These are phyloP conservation scores for Periglandula ipomoeae DNA, from an alignment of 2,329 filamentous ascomycete species.

Conservation along the genomic window DNA sequence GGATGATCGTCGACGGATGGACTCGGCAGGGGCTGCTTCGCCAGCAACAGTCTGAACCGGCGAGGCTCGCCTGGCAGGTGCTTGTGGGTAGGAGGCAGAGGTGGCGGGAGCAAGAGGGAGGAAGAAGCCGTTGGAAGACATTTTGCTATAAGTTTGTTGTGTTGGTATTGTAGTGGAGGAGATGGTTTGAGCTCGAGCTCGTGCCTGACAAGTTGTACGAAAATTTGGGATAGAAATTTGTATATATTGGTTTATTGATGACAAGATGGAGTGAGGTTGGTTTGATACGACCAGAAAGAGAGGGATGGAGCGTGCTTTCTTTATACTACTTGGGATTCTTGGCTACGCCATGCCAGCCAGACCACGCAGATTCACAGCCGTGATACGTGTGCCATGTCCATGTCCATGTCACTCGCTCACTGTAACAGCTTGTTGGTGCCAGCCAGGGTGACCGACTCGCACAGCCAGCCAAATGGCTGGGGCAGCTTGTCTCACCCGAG, in stretches of 20 bases:
- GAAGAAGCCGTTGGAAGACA: slow-evolving; percentile 27
- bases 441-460: slow-evolving; percentile 1
- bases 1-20: slow-evolving; percentile 39
- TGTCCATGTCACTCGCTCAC: too few relatives aligned
- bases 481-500: neutral
- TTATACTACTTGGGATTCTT: neutral
- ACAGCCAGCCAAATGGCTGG: neutral
- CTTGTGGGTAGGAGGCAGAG: slow-evolving; percentile 45
- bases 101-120: slow-evolving; percentile 50
- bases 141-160: slow-evolving; percentile 4
- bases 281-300: neutral
- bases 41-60: slow-evolving; percentile 8
- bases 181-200: neutral
- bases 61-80: slow-evolving; percentile 20
- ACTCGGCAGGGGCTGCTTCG: slow-evolving; percentile 14
- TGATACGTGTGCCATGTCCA: neutral
- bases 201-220: neutral
- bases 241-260: too few relatives aligned
- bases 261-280: neutral
- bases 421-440: neutral
- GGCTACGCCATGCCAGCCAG: neutral
- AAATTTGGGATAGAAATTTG: too few relatives aligned
- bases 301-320: neutral
- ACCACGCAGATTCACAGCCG: neutral
- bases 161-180: too few relatives aligned